Conservation (phyloP, 2,329 filamentous ascomycete species). For the Apiospora pterosperma region DNA sequence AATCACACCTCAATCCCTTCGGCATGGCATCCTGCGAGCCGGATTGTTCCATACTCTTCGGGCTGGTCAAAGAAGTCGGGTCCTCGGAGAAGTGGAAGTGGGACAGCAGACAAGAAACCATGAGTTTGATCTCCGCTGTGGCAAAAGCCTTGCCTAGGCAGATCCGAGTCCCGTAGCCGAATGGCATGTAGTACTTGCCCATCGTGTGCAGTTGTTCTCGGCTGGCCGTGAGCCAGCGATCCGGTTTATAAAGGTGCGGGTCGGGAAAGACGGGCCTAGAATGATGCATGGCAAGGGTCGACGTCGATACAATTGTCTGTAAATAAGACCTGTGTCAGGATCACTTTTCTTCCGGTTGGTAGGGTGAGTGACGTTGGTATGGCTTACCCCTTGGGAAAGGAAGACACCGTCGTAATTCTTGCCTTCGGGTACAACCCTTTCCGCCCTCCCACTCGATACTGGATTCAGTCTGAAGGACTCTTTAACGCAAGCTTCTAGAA, state of each 20-base stretch:
- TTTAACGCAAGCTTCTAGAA: background rate
- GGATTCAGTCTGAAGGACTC: background rate
- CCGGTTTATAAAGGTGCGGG: background rate
- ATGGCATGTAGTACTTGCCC: background rate
- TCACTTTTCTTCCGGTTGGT: too few relatives aligned
- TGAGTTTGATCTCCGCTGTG: background rate
- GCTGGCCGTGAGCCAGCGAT: background rate
- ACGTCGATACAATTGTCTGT: background rate
- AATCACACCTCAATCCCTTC: too few relatives aligned
- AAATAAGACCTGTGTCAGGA: too few relatives aligned
- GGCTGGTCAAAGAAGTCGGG: too few relatives aligned
- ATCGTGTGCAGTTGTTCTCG: background rate
- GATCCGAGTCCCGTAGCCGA: background rate
- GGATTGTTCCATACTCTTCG: too few relatives aligned
- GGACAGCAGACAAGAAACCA: too few relatives aligned
- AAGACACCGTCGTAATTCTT: too few relatives aligned
- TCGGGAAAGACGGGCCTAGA: background rate
- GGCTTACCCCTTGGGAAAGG: too few relatives aligned
- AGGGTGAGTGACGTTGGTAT: too few relatives aligned
- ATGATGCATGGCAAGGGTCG: background rate
- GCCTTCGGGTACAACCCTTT: background rate
- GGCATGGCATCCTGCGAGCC: too few relatives aligned
- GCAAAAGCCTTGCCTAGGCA: background rate
- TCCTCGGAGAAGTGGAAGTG: too few relatives aligned
- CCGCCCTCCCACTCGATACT: background rate